These are phyloP conservation scores for peach (Prunus persica) DNA, from an alignment of 306 rosid genomes.

Conservation along the genomic window DNA sequence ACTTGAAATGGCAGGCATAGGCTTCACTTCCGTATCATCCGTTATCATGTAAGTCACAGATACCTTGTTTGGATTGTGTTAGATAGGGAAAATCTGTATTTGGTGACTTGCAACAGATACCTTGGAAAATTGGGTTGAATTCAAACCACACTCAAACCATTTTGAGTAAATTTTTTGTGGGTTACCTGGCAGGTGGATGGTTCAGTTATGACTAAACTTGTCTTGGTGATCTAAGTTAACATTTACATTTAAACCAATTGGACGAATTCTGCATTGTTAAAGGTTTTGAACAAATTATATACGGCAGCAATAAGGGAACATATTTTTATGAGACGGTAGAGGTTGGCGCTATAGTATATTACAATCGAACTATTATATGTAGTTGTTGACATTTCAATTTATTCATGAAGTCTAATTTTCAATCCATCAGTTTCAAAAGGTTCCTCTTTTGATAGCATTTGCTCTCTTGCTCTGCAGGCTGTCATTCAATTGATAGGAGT, in stretches of 20 bases:
- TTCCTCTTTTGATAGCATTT: constrained; percentile 6
- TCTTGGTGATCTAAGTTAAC: not conserved
- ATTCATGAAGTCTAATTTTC: not conserved
- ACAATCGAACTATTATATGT: not conserved
- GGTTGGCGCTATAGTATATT: not conserved
- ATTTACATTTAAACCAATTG: not conserved
- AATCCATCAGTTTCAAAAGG: not conserved
- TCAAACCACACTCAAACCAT: not conserved
- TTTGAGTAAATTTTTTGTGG: not conserved
- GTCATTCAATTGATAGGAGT: constrained; percentile 47
- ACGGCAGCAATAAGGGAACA: not conserved
- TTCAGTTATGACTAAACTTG: not conserved
- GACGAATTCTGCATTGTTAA: not conserved
- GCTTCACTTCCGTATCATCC: too few relatives aligned
- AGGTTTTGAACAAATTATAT: not conserved
- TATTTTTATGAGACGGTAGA: not conserved
- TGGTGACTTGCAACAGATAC: not conserved
- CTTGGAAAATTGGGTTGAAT: not conserved
- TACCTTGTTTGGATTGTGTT: constrained; percentile 12
- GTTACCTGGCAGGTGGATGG: not conserved
- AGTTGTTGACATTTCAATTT: not conserved
- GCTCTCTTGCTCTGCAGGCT: constrained; percentile 46
- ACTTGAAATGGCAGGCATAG: too few relatives aligned
- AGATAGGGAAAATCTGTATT: not conserved
- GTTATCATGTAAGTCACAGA: not conserved